Conservation (phyloP, 75 land plant species). For the Adiantum capillusveneris region DNA sequence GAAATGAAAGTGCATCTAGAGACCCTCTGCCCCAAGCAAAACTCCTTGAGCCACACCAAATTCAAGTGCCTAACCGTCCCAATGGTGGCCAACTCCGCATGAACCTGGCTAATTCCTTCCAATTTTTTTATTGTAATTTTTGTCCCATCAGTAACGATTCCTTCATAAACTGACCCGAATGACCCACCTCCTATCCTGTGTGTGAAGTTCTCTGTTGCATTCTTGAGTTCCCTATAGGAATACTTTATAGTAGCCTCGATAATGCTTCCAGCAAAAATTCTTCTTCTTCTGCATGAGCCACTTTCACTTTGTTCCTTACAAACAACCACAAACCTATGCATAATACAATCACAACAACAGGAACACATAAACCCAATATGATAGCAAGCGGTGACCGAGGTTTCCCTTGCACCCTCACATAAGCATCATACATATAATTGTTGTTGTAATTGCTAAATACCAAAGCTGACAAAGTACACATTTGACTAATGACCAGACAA, state of each 20-base stretch:
- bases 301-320: not conserved
- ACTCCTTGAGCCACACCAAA: conserved; percentile 42
- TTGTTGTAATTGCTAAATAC: not conserved
- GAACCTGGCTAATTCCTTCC: conserved; percentile 44
- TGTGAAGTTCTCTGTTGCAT: conserved; percentile 8
- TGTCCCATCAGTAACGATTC: conserved; percentile 25
- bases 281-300: not conserved
- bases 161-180: conserved; percentile 37
- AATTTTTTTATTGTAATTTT: conserved; percentile 40
- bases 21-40: conserved; percentile 49
- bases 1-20: conserved; percentile 19
- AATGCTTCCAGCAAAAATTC: conserved; percentile 1
- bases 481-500: not conserved
- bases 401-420: conserved; percentile 2
- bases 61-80: conserved; percentile 43
- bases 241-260: conserved; percentile 3
- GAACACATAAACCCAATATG: not conserved
- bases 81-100: conserved; percentile 30
- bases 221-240: conserved; percentile 14
- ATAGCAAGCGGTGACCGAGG: conserved; percentile 3
- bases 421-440: not conserved
- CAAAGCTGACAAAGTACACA: not conserved
- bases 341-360: not conserved
- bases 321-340: not conserved
- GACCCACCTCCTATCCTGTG: conserved; percentile 39